Percentiles rank a stretch among this genome's conserved stretches.
Evolutionary conservation across 805 yeast genomes (phyloP).

Genomic region (Candida nonsorbophila): DNA sequence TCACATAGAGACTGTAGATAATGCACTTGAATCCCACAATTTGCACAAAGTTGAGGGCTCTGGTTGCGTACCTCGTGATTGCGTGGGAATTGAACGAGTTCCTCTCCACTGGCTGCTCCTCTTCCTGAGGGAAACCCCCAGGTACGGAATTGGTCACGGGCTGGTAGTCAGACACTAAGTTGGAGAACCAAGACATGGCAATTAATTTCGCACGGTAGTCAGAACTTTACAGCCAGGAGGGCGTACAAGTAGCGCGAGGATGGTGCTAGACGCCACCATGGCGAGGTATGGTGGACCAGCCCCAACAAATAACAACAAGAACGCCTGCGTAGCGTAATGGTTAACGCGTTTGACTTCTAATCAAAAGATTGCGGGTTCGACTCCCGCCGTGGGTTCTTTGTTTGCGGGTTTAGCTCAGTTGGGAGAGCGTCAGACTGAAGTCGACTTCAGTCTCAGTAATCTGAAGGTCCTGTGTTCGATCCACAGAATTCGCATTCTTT

Average conservation of each 20-base stretch:
- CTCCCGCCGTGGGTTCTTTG: conserved; percentile 42
- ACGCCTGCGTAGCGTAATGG: conserved; percentile 60
- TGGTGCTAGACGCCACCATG: too few relatives aligned
- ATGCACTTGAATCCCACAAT: conserved; percentile 19
- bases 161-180: conserved; percentile 4
- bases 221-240: conserved; percentile 1
- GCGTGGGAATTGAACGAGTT: conserved; percentile 14
- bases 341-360: conserved; percentile 65
- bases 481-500: conserved; percentile 58
- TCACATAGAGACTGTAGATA: conserved; percentile 15
- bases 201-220: neutral
- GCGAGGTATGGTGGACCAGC: too few relatives aligned
- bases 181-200: conserved; percentile 1
- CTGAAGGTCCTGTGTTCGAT: conserved; percentile 84
- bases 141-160: conserved; percentile 13
- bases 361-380: conserved; percentile 65
- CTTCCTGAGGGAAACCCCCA: conserved; percentile 17
- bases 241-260: conserved; percentile 1
- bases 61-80: conserved; percentile 3
- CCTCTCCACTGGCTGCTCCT: conserved; percentile 8
- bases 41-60: conserved; percentile 7
- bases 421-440: conserved; percentile 37
- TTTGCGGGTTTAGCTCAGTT: conserved; percentile 31
- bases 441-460: conserved; percentile 33
- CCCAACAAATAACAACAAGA: too few relatives aligned